Evolutionary conservation across 2,329 filamentous ascomycete genomes (phyloP).

Genomic region (Cercospora beticola): DNA sequence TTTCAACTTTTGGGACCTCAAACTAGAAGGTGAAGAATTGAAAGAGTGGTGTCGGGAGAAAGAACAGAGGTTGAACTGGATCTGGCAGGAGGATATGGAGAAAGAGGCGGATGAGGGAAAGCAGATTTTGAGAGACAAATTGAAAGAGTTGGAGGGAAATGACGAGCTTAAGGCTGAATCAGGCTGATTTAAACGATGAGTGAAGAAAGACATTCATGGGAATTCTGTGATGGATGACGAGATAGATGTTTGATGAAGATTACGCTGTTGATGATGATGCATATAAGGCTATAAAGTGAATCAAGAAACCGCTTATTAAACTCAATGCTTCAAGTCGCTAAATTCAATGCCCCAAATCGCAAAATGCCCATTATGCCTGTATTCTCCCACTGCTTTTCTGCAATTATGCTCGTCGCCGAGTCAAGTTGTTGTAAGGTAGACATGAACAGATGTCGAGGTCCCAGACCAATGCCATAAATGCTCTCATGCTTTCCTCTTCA

Average conservation of each 20-base stretch:
- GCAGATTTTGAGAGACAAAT: background rate
- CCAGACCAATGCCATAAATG: background rate
- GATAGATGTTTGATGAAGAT: background rate
- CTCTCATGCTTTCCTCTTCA: background rate
- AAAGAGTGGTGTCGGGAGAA: slow-evolving; percentile 22
- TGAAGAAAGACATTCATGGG: background rate
- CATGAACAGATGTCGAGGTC: too few species aligned
- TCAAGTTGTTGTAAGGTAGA: background rate
- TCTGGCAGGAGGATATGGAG: slow-evolving; percentile 31
- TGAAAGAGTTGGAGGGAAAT: background rate
- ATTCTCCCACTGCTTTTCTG: background rate
- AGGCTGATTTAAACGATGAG: background rate
- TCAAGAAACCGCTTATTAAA: background rate
- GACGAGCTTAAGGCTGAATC: background rate
- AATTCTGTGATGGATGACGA: background rate
- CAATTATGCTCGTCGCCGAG: background rate
- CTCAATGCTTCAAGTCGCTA: background rate
- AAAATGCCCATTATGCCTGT: background rate
- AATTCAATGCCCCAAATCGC: background rate
- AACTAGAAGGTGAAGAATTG: slow-evolving; percentile 24
- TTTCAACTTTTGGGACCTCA: slow-evolving; percentile 20
- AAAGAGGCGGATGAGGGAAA: slow-evolving; percentile 27
- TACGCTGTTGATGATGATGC: background rate
- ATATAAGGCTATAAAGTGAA: background rate
- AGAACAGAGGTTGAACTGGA: slow-evolving; percentile 25